These are phyloP conservation scores for Lithospermum erythrorhizon DNA, from an alignment of 257 asterid species.

Conservation along the genomic window DNA sequence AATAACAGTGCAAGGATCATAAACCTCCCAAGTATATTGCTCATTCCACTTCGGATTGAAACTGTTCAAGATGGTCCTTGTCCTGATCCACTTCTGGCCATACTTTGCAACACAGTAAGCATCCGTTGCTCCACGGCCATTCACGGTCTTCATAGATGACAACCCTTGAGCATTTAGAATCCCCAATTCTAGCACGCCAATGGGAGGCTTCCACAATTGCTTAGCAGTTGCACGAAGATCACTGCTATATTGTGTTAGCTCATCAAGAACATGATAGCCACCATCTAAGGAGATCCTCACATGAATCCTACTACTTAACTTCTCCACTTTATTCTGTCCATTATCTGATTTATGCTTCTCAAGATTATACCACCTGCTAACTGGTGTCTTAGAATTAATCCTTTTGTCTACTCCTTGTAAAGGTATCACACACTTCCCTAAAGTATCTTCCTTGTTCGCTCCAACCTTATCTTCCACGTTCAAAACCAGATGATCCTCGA, in stretches of 20 bases:
- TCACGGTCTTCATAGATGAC: constrained; percentile 47
- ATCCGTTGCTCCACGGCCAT: constrained; percentile 57
- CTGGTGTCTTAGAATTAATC: constrained; percentile 49
- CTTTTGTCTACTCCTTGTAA: constrained; percentile 56
- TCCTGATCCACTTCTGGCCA: constrained; percentile 91
- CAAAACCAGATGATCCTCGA: constrained; percentile 58
- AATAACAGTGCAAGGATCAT: constrained; percentile 79
- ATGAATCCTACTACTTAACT: constrained; percentile 49
- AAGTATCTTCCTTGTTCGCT: constrained; percentile 41
- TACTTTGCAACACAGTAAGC: constrained; percentile 92
- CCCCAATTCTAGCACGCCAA: constrained; percentile 81
- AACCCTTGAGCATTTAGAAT: constrained; percentile 70
- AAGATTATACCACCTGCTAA: constrained; percentile 65
- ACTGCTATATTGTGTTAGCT: constrained; percentile 75
- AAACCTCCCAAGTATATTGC: constrained; percentile 90
- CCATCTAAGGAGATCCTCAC: constrained; percentile 74
- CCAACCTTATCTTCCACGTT: constrained; percentile 56
- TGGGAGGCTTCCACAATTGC: constrained; percentile 73
- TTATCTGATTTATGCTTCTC: constrained; percentile 43
- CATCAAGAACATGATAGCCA: constrained; percentile 96
- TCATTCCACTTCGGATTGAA: constrained; percentile 79
- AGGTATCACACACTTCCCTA: constrained; percentile 55
- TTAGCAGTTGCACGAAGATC: constrained; percentile 68
- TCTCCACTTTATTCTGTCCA: constrained; percentile 35
- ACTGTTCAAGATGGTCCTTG: constrained; percentile 53